These are phyloP conservation scores for Chloranthus sessilifolius DNA, from an alignment of 164 flowering plant species.

Conservation along the genomic window DNA sequence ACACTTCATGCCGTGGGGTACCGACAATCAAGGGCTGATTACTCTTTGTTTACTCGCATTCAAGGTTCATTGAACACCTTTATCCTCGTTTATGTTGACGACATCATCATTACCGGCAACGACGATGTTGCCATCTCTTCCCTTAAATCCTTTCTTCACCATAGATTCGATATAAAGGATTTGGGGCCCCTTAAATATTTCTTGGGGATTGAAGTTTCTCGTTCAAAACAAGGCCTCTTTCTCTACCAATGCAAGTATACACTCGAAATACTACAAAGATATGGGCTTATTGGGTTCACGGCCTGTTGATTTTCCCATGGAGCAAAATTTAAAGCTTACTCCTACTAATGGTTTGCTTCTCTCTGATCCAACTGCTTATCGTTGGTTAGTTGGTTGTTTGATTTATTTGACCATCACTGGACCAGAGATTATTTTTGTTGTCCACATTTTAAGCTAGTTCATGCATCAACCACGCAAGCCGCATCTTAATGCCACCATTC, in stretches of 20 bases:
- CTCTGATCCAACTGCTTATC: neutral
- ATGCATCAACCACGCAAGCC: neutral
- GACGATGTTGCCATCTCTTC: neutral
- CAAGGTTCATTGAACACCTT: too few species aligned
- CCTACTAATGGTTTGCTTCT: neutral
- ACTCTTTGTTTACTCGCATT: neutral
- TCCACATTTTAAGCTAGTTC: too few species aligned
- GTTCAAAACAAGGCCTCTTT: neutral
- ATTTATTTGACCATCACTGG: neutral
- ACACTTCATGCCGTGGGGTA: neutral
- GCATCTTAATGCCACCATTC: neutral
- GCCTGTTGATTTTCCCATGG: neutral
- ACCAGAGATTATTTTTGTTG: too few species aligned
- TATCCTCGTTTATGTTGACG: slow-evolving; percentile 3
- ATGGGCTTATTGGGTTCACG: neutral
- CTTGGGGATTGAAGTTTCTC: neutral
- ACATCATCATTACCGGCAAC: neutral
- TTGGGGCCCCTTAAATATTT: too few species aligned
- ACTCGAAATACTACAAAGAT: neutral
- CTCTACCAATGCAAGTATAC: neutral
- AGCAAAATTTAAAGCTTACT: neutral
- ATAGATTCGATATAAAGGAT: neutral
- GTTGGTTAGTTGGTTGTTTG: neutral
- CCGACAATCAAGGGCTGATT: neutral
- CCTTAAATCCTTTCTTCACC: neutral